Conservation (phyloP, 2,329 filamentous ascomycete genomes). For the Lithohypha guttulata region DNA sequence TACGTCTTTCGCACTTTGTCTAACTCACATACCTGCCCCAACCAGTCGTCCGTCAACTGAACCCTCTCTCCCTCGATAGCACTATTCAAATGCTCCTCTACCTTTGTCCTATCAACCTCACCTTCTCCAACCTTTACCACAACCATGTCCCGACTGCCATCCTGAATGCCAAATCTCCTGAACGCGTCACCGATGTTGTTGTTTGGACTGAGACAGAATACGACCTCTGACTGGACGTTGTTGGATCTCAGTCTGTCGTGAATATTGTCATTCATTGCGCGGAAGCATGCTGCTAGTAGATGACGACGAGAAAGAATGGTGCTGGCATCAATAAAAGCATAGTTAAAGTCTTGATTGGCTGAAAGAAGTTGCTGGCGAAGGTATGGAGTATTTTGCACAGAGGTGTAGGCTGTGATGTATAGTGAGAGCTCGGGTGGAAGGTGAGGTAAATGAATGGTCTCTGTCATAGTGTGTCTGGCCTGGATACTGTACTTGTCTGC, state of each 20-base stretch:
- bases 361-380: slow-evolving; percentile 75
- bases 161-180: slow-evolving; percentile 70
- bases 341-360: slow-evolving; percentile 77
- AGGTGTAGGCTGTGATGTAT: slow-evolving; percentile 62
- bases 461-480: slow-evolving; percentile 34
- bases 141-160: slow-evolving; percentile 60
- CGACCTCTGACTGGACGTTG: slow-evolving; percentile 82
- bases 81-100: slow-evolving; percentile 49
- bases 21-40: slow-evolving; percentile 52
- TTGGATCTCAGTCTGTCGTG: slow-evolving; percentile 59
- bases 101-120: slow-evolving; percentile 36
- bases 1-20: slow-evolving; percentile 71
- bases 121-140: slow-evolving; percentile 64
- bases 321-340: slow-evolving; percentile 81
- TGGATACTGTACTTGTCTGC: no score
- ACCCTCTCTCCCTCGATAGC: slow-evolving; percentile 52
- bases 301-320: slow-evolving; percentile 65
- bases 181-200: slow-evolving; percentile 93
- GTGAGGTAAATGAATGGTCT: slow-evolving; percentile 65
- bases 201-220: slow-evolving; percentile 66
- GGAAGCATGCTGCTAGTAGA: slow-evolving; percentile 63
- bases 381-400: slow-evolving; percentile 66
- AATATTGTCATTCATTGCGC: slow-evolving; percentile 58
- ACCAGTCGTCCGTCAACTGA: slow-evolving; percentile 52
- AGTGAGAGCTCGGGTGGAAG: slow-evolving; percentile 57